Base-by-base conservation (phyloP, 352 stramenopile species). In the Phytophthora fragariae region DNA sequence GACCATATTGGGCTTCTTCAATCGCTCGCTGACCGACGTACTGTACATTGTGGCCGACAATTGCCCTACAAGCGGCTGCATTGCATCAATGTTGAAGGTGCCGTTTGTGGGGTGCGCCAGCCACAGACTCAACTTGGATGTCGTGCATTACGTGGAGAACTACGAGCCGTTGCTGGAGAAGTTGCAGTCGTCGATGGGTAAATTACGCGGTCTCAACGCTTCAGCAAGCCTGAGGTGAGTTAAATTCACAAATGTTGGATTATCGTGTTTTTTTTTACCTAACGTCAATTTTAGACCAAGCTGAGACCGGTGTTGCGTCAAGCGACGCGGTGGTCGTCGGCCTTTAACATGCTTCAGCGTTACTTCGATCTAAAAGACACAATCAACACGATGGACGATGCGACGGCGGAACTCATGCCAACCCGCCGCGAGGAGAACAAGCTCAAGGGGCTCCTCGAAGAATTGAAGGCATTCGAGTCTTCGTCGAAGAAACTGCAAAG, bases 311-410 rank as follows among this genome's bases (percentile, higher is more conserved):
- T 56, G 24, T 15, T 63, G 39, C n/a, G 57, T 24, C 37, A 24
- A 21, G 0, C 57, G 39, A 54, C 14, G 41, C 14, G 41, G 19
- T 62, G 53, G 29, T 24, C 7, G 17, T 65, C 58, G 41, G 57
- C 58, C 4, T 65, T 49, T 29, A 41, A 65, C n/a, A 61, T 61
- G 62, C 9, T 47, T 1, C 39, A 68, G 35, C 19, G 62, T 2
- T 68, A 49, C 15, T 68, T 61, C 21, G 41, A 55, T 1, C 44
- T 67, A 8, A 57, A 68, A 39, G 14, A 55, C 2, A n/a, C 29
- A 21, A 56, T 68, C 9, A 53, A 61, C 35, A 53, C 21, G 44
- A 2, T 39, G 5, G 44, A 67, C 46, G 49, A 55, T 21, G 24
- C 46, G 2, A 19, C 31, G 21, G 62, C 52, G 8, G 50, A 14